Evolutionary conservation across 1,284 basidiomycete genomes (phyloP).

Genomic region (Sporisorium reilianum): DNA sequence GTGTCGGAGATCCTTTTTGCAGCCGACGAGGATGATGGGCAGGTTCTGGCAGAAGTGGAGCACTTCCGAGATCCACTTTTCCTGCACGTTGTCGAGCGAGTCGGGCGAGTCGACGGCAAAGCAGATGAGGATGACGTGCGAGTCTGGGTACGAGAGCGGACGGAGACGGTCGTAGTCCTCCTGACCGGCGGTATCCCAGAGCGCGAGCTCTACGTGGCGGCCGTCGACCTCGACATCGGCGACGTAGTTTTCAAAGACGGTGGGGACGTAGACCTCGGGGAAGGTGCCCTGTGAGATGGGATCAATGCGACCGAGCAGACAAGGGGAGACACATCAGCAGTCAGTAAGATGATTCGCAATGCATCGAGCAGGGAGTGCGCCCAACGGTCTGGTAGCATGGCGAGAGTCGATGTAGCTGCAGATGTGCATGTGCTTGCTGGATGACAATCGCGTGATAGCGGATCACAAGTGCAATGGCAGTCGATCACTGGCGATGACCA

Average conservation of each 20-base stretch:
- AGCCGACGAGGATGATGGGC: conserved; percentile 89
- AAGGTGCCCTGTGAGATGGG: conserved; percentile 77
- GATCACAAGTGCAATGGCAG: background rate
- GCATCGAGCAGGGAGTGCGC: background rate
- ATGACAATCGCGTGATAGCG: background rate
- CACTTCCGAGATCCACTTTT: conserved; percentile 97
- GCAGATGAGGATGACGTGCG: conserved; percentile 92
- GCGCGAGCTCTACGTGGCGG: conserved; percentile 89
- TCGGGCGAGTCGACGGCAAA: conserved; percentile 92
- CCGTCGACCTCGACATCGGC: conserved; percentile 90
- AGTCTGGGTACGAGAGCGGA: conserved; percentile 85
- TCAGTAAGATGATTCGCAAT: background rate
- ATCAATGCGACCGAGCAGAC: background rate
- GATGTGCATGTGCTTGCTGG: background rate
- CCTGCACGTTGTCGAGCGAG: conserved; percentile 92
- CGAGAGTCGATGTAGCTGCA: background rate
- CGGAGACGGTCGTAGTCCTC: conserved; percentile 76
- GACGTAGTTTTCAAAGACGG: conserved; percentile 91
- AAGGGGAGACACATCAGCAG: background rate
- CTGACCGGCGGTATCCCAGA: conserved; percentile 96
- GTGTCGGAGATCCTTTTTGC: conserved; percentile 76
- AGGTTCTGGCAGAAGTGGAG: conserved; percentile 89
- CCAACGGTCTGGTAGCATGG: background rate
- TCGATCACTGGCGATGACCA: background rate
- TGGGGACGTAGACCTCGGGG: conserved; percentile 93